These are phyloP conservation scores for Scheffersomyces lignicola DNA, from an alignment of 1,139 yeast genomes.

Conservation along the genomic window DNA sequence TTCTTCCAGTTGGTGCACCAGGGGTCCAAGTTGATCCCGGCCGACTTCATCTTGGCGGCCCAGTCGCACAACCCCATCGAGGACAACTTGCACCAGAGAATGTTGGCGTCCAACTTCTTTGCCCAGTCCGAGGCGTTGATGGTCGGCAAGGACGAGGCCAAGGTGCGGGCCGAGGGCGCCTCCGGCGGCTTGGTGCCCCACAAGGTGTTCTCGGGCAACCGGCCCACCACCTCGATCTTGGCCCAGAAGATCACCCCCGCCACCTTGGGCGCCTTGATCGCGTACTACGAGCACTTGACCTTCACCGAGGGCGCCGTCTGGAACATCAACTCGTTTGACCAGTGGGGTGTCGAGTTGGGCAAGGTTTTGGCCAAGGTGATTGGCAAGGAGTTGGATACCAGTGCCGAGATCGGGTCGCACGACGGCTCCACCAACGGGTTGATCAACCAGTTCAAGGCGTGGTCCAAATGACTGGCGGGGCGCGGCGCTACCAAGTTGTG, in stretches of 20 bases:
- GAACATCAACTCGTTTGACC: constrained; percentile 99
- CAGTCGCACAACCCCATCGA: constrained; percentile 97
- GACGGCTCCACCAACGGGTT: constrained; percentile 90
- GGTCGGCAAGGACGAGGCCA: constrained; percentile 88
- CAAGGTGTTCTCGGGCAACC: constrained; percentile 94
- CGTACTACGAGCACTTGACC: constrained; percentile 95
- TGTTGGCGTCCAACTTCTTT: constrained; percentile 97
- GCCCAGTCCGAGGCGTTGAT: constrained; percentile 98
- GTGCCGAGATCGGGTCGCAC: constrained; percentile 59
- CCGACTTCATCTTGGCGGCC: constrained; percentile 96
- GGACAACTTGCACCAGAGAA: constrained; percentile 88
- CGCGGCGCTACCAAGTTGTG: constrained; percentile 7
- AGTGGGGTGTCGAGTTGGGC: constrained; percentile 99
- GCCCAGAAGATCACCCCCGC: constrained; percentile 97
- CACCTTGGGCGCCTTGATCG: constrained; percentile 90
- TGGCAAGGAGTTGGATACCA: constrained; percentile 78
- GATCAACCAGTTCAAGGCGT: constrained; percentile 90
- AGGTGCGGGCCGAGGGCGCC: constrained; percentile 90
- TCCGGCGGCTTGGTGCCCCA: constrained; percentile 85
- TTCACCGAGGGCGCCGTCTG: constrained; percentile 98
- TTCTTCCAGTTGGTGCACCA: constrained; percentile 99
- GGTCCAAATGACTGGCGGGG: constrained; percentile 48
- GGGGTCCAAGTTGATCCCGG: constrained; percentile 95
- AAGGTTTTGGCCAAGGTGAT: constrained; percentile 96
- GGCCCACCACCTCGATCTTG: constrained; percentile 97